These are phyloP conservation scores for Colletotrichum echinochloae DNA, from an alignment of 2,329 filamentous ascomycete genomes.

Conservation along the genomic window DNA sequence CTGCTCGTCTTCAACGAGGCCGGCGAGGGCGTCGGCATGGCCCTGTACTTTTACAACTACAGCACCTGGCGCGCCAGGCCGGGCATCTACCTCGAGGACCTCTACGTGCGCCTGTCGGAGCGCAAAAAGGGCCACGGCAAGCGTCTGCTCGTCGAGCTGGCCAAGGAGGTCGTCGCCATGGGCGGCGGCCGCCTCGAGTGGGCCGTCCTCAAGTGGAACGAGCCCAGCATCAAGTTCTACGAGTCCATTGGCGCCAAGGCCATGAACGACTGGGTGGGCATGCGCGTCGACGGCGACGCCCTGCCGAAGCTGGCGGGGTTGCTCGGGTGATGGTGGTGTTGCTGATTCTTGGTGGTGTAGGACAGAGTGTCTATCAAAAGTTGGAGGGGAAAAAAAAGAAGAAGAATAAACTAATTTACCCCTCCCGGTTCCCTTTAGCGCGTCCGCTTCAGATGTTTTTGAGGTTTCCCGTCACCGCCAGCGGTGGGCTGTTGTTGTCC, in stretches of 20 bases:
- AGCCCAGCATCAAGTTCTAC: slow-evolving; percentile 91
- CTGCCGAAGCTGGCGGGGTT: slow-evolving; percentile 70
- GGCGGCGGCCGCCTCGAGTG: slow-evolving; percentile 85
- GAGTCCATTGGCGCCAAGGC: slow-evolving; percentile 74
- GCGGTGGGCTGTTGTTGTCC: background rate
- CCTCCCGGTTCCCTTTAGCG: background rate
- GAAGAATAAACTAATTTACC: background rate
- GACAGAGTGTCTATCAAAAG: slow-evolving; percentile 39
- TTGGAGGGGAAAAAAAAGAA: slow-evolving; percentile 1
- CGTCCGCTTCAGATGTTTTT: background rate
- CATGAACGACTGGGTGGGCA: slow-evolving; percentile 79
- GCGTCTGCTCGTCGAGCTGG: slow-evolving; percentile 78
- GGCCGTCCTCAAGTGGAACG: slow-evolving; percentile 93
- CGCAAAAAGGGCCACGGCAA: slow-evolving; percentile 85
- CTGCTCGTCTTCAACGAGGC: slow-evolving; percentile 71
- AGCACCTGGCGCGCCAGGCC: slow-evolving; percentile 90
- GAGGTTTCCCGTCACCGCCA: background rate
- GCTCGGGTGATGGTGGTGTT: slow-evolving; percentile 42
- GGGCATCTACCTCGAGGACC: slow-evolving; percentile 92
- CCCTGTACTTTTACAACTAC: slow-evolving; percentile 95
- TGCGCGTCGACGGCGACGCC: slow-evolving; percentile 78
- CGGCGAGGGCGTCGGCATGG: slow-evolving; percentile 75
- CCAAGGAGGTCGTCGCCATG: slow-evolving; percentile 80
- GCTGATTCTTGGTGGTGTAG: too few species aligned
- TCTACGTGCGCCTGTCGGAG: slow-evolving; percentile 81